Evolutionary conservation across 2,329 filamentous ascomycete species (phyloP).

Genomic region (Epichloe coenophiala): DNA sequence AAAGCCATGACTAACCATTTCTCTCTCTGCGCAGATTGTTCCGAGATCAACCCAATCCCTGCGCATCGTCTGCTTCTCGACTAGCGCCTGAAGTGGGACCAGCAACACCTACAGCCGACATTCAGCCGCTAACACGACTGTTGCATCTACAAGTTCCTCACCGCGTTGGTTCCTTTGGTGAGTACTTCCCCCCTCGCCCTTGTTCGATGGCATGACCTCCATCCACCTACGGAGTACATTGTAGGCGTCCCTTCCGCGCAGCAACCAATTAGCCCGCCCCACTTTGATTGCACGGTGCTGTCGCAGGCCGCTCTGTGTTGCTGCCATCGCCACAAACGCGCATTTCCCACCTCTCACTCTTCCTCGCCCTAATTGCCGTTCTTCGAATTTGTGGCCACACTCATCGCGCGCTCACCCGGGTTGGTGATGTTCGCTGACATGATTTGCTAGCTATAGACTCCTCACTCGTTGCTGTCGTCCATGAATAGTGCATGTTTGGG

Average conservation of each 20-base stretch:
- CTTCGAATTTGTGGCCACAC: slow-evolving; percentile 3
- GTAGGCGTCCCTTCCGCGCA: neutral
- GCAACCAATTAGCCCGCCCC: neutral
- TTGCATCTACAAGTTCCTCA: slow-evolving; percentile 1
- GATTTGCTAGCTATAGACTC: slow-evolving; percentile 16
- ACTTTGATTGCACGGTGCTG: neutral
- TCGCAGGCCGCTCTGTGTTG: neutral
- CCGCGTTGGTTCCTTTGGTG: neutral
- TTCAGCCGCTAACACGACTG: slow-evolving; percentile 5
- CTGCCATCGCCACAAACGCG: neutral
- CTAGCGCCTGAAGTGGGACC: slow-evolving; percentile 4
- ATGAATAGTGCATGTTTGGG: slow-evolving; percentile 11
- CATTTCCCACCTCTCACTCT: slow-evolving; percentile 7
- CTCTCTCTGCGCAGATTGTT: slow-evolving; percentile 2
- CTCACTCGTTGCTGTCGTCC: slow-evolving; percentile 3
- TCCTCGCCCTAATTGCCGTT: neutral
- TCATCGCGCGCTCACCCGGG: slow-evolving; percentile 3
- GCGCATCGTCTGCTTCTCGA: slow-evolving; percentile 1
- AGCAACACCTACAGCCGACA: slow-evolving; percentile 3
- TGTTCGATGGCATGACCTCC: slow-evolving; percentile 1
- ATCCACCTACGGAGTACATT: too few species aligned
- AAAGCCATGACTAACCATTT: neutral
- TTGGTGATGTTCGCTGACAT: slow-evolving; percentile 17
- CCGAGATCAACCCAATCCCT: slow-evolving; percentile 6
- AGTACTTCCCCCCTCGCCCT: slow-evolving; percentile 5